These are phyloP conservation scores for Hyaloperonospora arabidopsidis DNA, from an alignment of 352 stramenopile genomes.

Conservation along the genomic window DNA sequence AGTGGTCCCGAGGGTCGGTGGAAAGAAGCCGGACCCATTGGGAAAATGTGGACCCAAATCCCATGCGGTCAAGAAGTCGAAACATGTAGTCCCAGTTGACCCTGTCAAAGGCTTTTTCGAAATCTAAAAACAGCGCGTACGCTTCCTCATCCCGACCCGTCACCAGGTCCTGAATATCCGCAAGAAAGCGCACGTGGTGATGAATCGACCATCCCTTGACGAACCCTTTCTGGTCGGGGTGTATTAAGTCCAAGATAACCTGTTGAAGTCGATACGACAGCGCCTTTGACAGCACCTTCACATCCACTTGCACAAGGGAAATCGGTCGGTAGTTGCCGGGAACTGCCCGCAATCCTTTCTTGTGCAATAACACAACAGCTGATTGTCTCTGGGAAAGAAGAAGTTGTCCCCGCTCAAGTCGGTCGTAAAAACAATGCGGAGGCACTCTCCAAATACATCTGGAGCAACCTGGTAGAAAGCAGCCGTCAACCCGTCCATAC, in stretches of 20 bases:
- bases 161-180: not conserved
- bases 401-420: not conserved
- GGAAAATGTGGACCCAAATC: no score
- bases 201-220: not conserved
- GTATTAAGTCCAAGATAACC: not conserved
- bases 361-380: no score
- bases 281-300: not conserved
- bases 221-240: conserved; percentile 3
- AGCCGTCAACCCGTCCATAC: not conserved
- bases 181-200: not conserved
- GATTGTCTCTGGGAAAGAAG: not conserved
- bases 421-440: not conserved
- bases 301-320: conserved; percentile 5
- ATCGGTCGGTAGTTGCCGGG: conserved; percentile 9
- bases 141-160: not conserved
- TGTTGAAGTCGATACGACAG: not conserved
- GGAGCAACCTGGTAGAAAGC: not conserved
- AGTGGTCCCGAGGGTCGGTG: not conserved
- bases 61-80: no score
- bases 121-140: conserved; percentile 1
- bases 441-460: not conserved
- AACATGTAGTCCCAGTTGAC: not conserved
- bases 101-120: conserved; percentile 6
- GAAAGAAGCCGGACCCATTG: conserved; percentile 1
- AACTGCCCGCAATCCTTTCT: no score